Base-by-base conservation (phyloP, 176 grass and related monocot genomes). In the Ampelocalamus luodianensis region DNA sequence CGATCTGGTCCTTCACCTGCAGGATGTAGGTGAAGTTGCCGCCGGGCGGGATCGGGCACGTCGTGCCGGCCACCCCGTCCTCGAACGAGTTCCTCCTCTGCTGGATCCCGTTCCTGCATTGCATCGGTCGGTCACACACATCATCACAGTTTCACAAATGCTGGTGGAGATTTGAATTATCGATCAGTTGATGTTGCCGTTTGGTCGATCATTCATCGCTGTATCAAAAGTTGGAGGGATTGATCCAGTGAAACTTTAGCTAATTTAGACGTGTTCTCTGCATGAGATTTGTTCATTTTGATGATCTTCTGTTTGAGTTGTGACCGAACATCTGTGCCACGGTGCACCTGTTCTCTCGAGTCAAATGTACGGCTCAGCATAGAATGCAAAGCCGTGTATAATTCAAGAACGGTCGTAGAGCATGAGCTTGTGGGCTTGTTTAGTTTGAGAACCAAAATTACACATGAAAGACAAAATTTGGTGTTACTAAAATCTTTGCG, bases 1-100 rank as follows among this genome's bases (percentile, higher is more conserved):
- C 96, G 39, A 98, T 98, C 89, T 95, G 96, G 86, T 98, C 96
- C 87, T 98, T 98, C 54, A 77, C 74, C 90, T 98, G 96, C 58
- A 95, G 81, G 70, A 90, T 81, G 79, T 93, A 98, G 59, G 93
- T 98, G 91, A 95, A 98, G 87, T 98, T 98, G 71, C 10, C 72
- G 61, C 96, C 85, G 1, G 93, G 85, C 14, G 93, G 96, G 65
- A 98, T 98, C 3, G 93, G 96, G 91, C 96, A 98, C 77, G 91
- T 95, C 70, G 96, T 98, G 0, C 96, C 96, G 11, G 69, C 90
- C 16, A 98, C 91, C 12, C 96, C 96, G 59, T 98, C 96, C 80
- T 93, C 87, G 71, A 85, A 98, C 67, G 96, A 98, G 83, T 88
- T 98, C 83, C 91, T 87, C 43, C 93, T 87, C 76, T 98, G 96